A percentile compares a stretch with the other conserved stretches of the same genome.
These are phyloP conservation scores for Ceratobasidium sp. DNA, from an alignment of 1,284 basidiomycete species.

Conservation along the genomic window DNA sequence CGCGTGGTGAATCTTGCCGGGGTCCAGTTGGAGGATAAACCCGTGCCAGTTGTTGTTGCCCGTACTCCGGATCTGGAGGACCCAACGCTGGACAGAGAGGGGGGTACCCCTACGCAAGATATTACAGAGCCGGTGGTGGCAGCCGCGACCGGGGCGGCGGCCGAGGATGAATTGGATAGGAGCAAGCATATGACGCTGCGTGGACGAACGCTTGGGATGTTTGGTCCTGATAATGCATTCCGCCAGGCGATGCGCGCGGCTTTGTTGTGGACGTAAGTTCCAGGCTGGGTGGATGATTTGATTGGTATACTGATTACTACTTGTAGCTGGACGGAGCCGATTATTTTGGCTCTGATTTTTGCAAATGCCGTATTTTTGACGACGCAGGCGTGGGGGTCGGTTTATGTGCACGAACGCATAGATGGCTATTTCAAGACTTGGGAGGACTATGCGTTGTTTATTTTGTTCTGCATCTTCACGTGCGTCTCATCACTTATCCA, in stretches of 20 bases:
- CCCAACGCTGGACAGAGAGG: conserved; percentile 45
- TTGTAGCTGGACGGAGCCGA: conserved; percentile 85
- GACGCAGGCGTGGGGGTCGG: conserved; percentile 72
- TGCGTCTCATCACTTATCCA: conserved; percentile 58
- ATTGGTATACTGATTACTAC: conserved; percentile 19
- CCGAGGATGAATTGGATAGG: conserved; percentile 31
- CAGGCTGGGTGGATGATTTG: conserved; percentile 20
- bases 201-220: conserved; percentile 81
- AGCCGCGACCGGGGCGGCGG: neutral
- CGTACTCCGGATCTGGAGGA: conserved; percentile 45
- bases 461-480: conserved; percentile 88
- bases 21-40: conserved; percentile 62
- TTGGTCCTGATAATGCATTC: conserved; percentile 74
- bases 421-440: conserved; percentile 86
- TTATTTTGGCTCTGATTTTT: conserved; percentile 85
- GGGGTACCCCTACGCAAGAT: neutral
- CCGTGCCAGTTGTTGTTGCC: conserved; percentile 46
- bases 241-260: conserved; percentile 73
- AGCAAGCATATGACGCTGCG: conserved; percentile 62
- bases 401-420: conserved; percentile 59
- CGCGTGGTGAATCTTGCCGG: conserved; percentile 86
- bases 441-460: conserved; percentile 88
- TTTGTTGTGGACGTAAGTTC: conserved; percentile 71
- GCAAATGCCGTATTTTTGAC: conserved; percentile 85
- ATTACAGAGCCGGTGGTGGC: conserved; percentile 16